Evolutionary conservation across 768 basidiomycete species (phyloP).

Genomic region (Rhodotorula diobovata): DNA sequence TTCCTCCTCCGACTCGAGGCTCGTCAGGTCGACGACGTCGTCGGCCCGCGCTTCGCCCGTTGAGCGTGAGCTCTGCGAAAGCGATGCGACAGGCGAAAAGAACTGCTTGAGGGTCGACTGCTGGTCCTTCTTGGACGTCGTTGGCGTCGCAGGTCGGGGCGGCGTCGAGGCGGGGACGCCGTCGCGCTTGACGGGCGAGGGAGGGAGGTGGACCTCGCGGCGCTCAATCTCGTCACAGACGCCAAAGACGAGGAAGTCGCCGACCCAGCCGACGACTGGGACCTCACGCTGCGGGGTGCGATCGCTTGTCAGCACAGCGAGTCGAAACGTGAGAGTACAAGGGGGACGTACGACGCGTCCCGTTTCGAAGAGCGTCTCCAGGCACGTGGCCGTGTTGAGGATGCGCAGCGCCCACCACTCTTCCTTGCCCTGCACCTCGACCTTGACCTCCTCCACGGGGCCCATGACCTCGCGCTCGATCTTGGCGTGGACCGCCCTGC

Average conservation of each 20-base stretch:
- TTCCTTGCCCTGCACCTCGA: constrained; percentile 58
- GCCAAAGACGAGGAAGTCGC: constrained; percentile 63
- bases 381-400: constrained; percentile 64
- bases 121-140: constrained; percentile 45
- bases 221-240: constrained; percentile 56
- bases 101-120: constrained; percentile 46
- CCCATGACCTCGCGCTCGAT: constrained; percentile 64
- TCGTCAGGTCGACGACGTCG: neutral
- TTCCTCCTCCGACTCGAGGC: neutral
- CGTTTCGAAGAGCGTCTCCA: constrained; percentile 54
- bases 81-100: constrained; percentile 22
- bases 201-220: constrained; percentile 43
- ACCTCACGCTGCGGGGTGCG: constrained; percentile 60
- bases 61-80: constrained; percentile 1
- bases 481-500: constrained; percentile 70
- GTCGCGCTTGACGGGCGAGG: neutral
- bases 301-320: no score
- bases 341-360: constrained; percentile 16
- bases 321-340: constrained; percentile 43
- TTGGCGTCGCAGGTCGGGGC: neutral
- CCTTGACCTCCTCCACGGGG: constrained; percentile 56
- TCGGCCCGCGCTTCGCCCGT: constrained; percentile 2
- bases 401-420: constrained; percentile 74
- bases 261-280: constrained; percentile 72
- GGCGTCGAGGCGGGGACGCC: neutral